Evolutionary conservation across 1,284 basidiomycete species (phyloP), one percentile per base, ranked within the genome.

Genomic region (Moesziomyces sp.): DNA sequence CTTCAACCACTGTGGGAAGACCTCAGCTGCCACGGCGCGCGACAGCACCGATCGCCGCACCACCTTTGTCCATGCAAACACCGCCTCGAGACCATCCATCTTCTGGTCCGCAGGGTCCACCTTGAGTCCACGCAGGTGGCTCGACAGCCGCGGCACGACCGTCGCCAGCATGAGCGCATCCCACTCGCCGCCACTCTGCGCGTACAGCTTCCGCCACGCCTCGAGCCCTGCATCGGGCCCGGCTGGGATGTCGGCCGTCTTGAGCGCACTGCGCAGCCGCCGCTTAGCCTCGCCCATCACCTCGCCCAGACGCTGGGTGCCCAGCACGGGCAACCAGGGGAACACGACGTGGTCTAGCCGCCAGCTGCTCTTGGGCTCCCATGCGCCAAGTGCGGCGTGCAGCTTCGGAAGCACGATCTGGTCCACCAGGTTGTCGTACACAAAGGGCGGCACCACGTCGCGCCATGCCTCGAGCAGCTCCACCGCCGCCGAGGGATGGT

Each of bases 1-100:
- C 46, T 93, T 90, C 52, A 99, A 87, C 94, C 94, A 99, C 82
- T 95, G 94, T 2, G 93, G 92, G 88, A 98, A 97, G 86, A 99
- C 96, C 79, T 94, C 93, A 9, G 88, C 88, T 83, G 95, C 91
- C 0, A 89, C 21, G 6, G 79, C 50, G 8, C 75, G 63, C 21
- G 58, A 54, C 44, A 82, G 13, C 16, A 76, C 71, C 10, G 51
- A 59, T 7, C 55, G 85, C 5, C 93, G 90, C 34, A 99, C 86
- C 46, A 93, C 86, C 24, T 85, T 79, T 18, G 86, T 86, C 97
- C 97, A 99, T 0, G 87, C 86, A 46, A 98, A 86, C 13, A 94
- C 90, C 50, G 87, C 87, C n/a, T 90, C 86, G 35, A 99, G 87
- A 0, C 92, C 91, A n/a, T 87, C 42, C 34, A 78, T 24, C 11